phyloP scores from a whole-genome alignment of 2,329 filamentous ascomycete species.

The Cercospora berteroae region DNA sequence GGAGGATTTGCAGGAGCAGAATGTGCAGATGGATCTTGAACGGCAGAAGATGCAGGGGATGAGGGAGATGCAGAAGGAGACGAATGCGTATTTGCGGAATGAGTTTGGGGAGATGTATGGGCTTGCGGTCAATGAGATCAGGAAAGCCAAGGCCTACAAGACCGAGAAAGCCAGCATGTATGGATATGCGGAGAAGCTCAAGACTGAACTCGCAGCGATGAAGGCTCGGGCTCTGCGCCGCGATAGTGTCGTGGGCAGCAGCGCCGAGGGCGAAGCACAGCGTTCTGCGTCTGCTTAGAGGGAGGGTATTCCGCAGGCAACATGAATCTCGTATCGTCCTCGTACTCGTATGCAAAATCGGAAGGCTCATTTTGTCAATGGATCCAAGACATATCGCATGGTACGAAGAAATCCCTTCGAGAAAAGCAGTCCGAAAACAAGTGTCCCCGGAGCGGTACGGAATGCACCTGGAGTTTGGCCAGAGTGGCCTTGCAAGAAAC shows the following conservation, averaged over 20 bases:
- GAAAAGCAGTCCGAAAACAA: background rate
- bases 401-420: background rate
- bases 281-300: background rate
- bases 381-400: background rate
- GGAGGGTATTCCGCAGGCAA: background rate
- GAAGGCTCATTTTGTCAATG: background rate
- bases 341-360: background rate
- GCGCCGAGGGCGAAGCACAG: background rate
- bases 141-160: background rate
- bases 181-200: background rate
- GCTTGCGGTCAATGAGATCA: no score
- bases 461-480: background rate
- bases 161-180: background rate
- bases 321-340: background rate
- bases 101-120: constrained; percentile 10
- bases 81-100: constrained; percentile 5
- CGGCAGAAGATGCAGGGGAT: background rate
- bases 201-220: background rate
- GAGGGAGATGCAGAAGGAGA: background rate
- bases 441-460: background rate
- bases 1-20: background rate
- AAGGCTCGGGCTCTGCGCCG: background rate
- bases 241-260: constrained; percentile 11
- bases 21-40: background rate
- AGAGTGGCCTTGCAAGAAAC: background rate